phyloP scores from a whole-genome alignment of 768 basidiomycete genomes.

The Paxillus involutus region DNA sequence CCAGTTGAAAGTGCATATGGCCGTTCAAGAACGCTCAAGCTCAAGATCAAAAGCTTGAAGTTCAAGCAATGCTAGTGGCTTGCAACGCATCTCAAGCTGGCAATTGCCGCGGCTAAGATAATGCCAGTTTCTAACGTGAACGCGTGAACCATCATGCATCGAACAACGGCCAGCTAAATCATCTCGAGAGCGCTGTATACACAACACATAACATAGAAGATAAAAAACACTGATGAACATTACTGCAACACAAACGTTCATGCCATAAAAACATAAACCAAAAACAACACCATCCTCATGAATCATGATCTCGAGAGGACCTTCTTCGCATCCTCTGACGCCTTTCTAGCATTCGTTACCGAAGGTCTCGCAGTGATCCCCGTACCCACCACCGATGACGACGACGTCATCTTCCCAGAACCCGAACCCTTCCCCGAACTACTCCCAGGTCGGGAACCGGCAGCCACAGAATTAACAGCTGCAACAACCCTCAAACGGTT shows the following conservation, averaged over 20 bases:
- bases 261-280: neutral
- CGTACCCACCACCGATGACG: conserved; percentile 12
- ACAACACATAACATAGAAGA: conserved; percentile 1
- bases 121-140: too few relatives aligned
- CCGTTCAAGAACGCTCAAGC: too few relatives aligned
- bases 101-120: too few relatives aligned
- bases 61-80: too few relatives aligned
- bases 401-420: conserved; percentile 5
- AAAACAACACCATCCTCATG: conserved; percentile 3
- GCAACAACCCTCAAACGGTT: conserved; percentile 61
- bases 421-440: conserved; percentile 7
- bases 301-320: conserved; percentile 16
- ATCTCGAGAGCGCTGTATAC: neutral
- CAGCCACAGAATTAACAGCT: conserved; percentile 45
- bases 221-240: conserved; percentile 10
- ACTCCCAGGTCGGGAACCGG: conserved; percentile 20
- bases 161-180: too few relatives aligned
- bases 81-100: too few relatives aligned
- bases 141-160: too few relatives aligned
- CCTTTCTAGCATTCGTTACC: conserved; percentile 46
- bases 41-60: too few relatives aligned
- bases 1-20: too few relatives aligned
- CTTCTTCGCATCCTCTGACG: conserved; percentile 45
- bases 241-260: conserved; percentile 4
- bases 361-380: conserved; percentile 35